Base-by-base conservation (phyloP, 305 asterid species). In the Salvia sclarea region DNA sequence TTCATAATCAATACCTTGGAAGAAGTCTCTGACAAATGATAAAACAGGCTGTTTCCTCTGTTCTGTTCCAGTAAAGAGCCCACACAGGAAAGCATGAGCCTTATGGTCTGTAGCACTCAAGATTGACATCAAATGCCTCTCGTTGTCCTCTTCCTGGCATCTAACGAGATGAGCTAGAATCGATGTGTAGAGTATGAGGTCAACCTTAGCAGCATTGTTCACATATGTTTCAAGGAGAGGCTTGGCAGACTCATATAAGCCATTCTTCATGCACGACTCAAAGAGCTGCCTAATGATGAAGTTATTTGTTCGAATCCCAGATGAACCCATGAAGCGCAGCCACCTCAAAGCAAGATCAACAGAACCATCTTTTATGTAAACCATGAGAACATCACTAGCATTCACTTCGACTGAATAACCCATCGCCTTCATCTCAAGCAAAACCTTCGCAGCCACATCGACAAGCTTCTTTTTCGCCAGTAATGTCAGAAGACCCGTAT, bases 341-440 rank as follows among this genome's bases (percentile, higher is more conserved):
- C 99, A 94, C 78, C 90, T 91, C 81, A 94, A 76, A 59, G 98
- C 94, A 66, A 87, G 91, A 77, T 94, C 99, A 64, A 94, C 84
- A 0, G 96, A 89, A 62, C 95, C 96, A 43, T 94, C 98, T 78
- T 89, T 94, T 64, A 91, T 84, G 73, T 82, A 94, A 82, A 94
- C 88, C 98, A 94, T 91, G 61, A 94, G 81, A 62, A 91, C 96
- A 72, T 94, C 99, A 86, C 98, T 94, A 67, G 98, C 99, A 78
- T 76, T 87, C 71, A 94, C 96, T 60, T 94, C 99, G 48, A 91
- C 95, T 11, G 98, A 86, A 81, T 94, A 94, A 55, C 99, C 99
- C 97, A 89, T 86, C 50, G 90, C 78, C 82, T 94, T 94, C 98
- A 94, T 94, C 86, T 94, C 99, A 59, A 94, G 97, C 77, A 89